A percentile compares a stretch with the other conserved stretches of the same genome.
phyloP scores from a whole-genome alignment of 2,329 filamentous ascomycete genomes.

The Ophiostoma ulmi region DNA sequence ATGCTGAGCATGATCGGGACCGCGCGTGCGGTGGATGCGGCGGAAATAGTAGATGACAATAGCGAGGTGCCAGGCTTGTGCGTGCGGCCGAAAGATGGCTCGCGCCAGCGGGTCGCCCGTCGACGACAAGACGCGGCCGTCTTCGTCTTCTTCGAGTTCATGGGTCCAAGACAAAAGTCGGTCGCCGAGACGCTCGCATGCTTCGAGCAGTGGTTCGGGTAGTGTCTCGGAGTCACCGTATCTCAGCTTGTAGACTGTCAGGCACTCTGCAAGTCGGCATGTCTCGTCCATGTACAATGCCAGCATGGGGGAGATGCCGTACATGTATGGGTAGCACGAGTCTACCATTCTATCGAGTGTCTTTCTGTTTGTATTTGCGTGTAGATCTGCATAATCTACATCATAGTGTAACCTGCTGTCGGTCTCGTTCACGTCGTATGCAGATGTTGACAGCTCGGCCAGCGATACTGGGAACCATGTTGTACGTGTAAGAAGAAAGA shows the following conservation, averaged over 20 bases:
- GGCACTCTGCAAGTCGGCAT: slow-evolving; percentile 20
- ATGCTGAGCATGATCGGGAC: not conserved
- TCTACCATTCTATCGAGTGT: not conserved
- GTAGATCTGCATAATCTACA: not conserved
- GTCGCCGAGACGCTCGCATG: slow-evolving; percentile 16
- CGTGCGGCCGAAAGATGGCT: slow-evolving; percentile 7
- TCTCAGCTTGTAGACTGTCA: not conserved
- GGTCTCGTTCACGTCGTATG: not conserved
- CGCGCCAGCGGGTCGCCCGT: slow-evolving; percentile 2
- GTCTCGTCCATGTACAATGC: slow-evolving; percentile 21
- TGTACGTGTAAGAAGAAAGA: slow-evolving; percentile 20
- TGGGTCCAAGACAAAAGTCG: slow-evolving; percentile 15
- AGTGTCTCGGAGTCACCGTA: not conserved
- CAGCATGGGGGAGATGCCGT: slow-evolving; percentile 21
- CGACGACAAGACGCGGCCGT: not conserved
- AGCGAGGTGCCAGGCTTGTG: slow-evolving; percentile 19
- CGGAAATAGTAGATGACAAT: slow-evolving; percentile 17
- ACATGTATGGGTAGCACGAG: slow-evolving; percentile 21
- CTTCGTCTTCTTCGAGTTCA: slow-evolving; percentile 11
- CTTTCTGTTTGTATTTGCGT: not conserved
- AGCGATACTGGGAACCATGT: slow-evolving; percentile 11
- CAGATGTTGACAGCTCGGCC: not conserved
- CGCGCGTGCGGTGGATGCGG: slow-evolving; percentile 10
- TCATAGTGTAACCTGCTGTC: not conserved
- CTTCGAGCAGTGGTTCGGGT: slow-evolving; percentile 11